Conservation (phyloP, 2,329 filamentous ascomycete species). For the Hypoxylon sp. region DNA sequence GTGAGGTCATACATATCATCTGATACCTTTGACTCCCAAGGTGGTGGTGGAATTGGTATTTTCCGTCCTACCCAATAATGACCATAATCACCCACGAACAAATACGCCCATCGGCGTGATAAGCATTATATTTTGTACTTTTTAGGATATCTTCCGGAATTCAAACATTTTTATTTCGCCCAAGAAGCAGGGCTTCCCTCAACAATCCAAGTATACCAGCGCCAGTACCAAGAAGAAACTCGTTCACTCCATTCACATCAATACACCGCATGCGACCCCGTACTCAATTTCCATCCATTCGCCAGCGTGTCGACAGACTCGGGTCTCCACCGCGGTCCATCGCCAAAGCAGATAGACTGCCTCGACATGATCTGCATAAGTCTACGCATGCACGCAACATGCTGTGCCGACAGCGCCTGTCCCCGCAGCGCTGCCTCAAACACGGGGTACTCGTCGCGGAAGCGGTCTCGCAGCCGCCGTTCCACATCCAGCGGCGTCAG, state of each 20-base stretch:
- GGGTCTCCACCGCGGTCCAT: conserved; percentile 37
- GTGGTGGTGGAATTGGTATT: not conserved
- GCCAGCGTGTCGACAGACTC: conserved; percentile 33
- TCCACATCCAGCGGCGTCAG: conserved; percentile 35
- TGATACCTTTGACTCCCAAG: not conserved
- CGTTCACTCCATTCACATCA: not conserved
- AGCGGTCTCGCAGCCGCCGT: conserved; percentile 23
- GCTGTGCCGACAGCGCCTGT: conserved; percentile 23
- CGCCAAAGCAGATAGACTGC: conserved; percentile 37
- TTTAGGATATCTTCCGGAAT: conserved; percentile 1
- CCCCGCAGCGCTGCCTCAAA: conserved; percentile 38
- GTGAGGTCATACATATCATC: not conserved
- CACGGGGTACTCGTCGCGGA: conserved; percentile 35
- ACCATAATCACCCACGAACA: not conserved
- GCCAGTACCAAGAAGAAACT: not conserved
- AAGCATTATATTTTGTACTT: not conserved
- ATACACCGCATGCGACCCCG: conserved; percentile 8
- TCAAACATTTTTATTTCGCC: not conserved
- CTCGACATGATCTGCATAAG: conserved; percentile 37
- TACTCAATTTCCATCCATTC: conserved; percentile 24
- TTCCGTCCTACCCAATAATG: not conserved
- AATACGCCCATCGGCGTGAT: not conserved
- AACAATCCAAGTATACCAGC: not conserved
- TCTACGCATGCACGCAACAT: conserved; percentile 35
- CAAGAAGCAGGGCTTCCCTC: not conserved